Percentiles rank a stretch among this genome's conserved stretches.
phyloP scores from a whole-genome alignment of 305 asterid species.

The Fraxinus platypoda region DNA sequence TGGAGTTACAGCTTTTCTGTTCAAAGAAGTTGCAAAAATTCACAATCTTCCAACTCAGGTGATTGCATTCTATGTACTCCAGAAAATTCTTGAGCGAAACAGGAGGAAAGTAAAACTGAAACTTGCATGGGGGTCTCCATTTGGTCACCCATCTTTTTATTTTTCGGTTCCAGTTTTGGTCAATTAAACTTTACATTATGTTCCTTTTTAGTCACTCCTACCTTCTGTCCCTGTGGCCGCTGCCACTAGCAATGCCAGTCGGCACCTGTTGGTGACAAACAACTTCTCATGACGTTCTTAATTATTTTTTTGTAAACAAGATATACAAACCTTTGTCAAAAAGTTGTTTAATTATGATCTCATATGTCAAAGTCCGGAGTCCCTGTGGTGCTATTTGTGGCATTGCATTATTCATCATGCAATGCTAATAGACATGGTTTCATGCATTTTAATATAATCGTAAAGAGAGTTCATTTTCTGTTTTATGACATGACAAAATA shows the following conservation, averaged over 20 bases:
- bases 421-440: neutral
- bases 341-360: neutral
- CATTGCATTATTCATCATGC: neutral
- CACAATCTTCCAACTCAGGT: slow-evolving; percentile 93
- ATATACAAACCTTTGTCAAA: neutral
- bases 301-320: neutral
- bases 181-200: neutral
- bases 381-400: neutral
- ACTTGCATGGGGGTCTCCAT: neutral
- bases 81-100: neutral
- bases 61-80: slow-evolving; percentile 13
- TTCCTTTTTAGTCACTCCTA: neutral
- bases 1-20: slow-evolving; percentile 89
- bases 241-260: neutral
- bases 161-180: neutral
- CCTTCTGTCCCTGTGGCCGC: neutral
- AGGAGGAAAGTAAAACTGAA: neutral
- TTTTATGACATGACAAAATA: neutral
- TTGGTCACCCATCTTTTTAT: neutral
- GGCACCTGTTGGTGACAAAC: neutral
- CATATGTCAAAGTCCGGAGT: neutral
- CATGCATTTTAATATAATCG: neutral
- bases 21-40: slow-evolving; percentile 80
- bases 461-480: neutral
- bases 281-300: neutral